These are phyloP conservation scores for Aspergillus indologenus DNA, from an alignment of 495 filamentous ascomycete genomes.

Conservation along the genomic window DNA sequence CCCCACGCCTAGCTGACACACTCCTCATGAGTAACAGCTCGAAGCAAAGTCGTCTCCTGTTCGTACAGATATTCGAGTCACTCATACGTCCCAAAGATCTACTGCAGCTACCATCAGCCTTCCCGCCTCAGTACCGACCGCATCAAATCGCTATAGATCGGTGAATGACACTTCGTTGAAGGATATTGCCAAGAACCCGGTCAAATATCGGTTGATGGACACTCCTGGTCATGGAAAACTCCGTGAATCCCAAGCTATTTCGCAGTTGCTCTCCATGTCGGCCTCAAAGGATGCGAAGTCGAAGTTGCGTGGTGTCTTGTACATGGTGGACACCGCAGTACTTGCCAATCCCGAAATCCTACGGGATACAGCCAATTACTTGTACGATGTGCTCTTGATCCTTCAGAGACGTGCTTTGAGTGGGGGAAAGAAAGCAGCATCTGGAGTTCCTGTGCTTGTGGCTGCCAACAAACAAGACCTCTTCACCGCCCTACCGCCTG, in stretches of 20 bases:
- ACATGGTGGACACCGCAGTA: constrained; percentile 80
- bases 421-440: constrained; percentile 52
- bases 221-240: constrained; percentile 96
- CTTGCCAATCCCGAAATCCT: constrained; percentile 56
- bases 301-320: constrained; percentile 74
- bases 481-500: constrained; percentile 85
- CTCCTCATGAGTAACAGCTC: constrained; percentile 36
- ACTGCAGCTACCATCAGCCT: constrained; percentile 69
- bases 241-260: constrained; percentile 52
- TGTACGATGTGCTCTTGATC: constrained; percentile 78
- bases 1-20: background rate
- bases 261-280: constrained; percentile 41
- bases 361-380: constrained; percentile 67
- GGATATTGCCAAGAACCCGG: constrained; percentile 65
- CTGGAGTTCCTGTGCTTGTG: constrained; percentile 70
- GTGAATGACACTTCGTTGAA: constrained; percentile 63
- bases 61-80: constrained; percentile 43
- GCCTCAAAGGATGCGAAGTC: constrained; percentile 45
- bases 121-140: constrained; percentile 58
- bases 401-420: constrained; percentile 72
- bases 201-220: constrained; percentile 76
- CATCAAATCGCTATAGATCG: constrained; percentile 68
- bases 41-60: constrained; percentile 36
- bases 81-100: constrained; percentile 80
- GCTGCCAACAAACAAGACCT: constrained; percentile 94